These are phyloP conservation scores for Macrolepiota dolichaula DNA, from an alignment of 768 basidiomycete species.

Conservation along the genomic window DNA sequence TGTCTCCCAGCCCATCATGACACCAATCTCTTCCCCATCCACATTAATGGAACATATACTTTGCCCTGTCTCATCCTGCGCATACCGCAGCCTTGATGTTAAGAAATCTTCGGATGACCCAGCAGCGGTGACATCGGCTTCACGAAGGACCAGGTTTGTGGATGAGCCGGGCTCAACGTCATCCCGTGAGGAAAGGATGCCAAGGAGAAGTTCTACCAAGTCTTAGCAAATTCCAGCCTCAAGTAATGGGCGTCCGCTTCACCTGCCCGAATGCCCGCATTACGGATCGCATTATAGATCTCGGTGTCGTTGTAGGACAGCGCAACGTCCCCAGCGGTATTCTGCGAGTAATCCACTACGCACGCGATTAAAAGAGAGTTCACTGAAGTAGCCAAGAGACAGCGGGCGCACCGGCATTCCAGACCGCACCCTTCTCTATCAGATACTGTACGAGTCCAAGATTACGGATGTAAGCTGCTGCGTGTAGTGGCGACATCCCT, in stretches of 20 bases:
- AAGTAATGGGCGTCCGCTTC: constrained; percentile 21
- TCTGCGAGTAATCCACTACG: constrained; percentile 70
- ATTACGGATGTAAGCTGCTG: constrained; percentile 75
- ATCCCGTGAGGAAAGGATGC: constrained; percentile 51
- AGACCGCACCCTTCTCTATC: constrained; percentile 80
- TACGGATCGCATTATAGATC: constrained; percentile 78
- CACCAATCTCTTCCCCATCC: constrained; percentile 79
- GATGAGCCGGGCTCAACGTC: constrained; percentile 7
- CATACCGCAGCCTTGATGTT: constrained; percentile 63
- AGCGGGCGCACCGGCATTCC: constrained; percentile 72
- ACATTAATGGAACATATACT: constrained; percentile 73
- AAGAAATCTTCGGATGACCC: constrained; percentile 71
- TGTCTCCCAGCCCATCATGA: constrained; percentile 99
- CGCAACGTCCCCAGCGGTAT: constrained; percentile 89
- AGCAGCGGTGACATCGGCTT: constrained; percentile 52
- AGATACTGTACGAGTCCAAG: constrained; percentile 60
- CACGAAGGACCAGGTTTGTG: constrained; percentile 36
- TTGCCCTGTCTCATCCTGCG: constrained; percentile 68
- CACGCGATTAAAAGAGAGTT: constrained; percentile 5
- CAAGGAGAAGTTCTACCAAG: constrained; percentile 64
- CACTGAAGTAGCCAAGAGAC: not conserved
- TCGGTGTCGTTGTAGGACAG: constrained; percentile 76
- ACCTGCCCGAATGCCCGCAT: constrained; percentile 93
- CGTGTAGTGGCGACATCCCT: constrained; percentile 84
- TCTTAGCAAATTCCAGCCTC: constrained; percentile 14